These are phyloP conservation scores for Cichorium intybus DNA, from an alignment of 140 eudicot genomes.

Conservation along the genomic window DNA sequence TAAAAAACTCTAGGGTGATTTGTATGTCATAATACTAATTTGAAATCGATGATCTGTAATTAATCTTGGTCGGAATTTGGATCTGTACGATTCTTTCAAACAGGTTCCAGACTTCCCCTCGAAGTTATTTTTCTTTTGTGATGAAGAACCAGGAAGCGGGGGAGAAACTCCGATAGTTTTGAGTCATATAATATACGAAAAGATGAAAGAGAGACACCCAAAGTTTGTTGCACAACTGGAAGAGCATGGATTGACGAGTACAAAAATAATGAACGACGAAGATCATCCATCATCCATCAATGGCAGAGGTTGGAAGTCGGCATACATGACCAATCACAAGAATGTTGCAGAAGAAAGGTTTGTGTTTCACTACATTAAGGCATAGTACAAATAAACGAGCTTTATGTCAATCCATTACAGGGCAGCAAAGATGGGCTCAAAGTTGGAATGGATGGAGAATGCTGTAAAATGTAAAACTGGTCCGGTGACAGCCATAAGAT, in stretches of 20 bases:
- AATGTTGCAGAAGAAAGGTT: constrained; percentile 67
- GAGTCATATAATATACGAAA: constrained; percentile 28
- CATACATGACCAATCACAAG: constrained; percentile 55
- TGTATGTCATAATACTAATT: too few species aligned
- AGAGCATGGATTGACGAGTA: constrained; percentile 57
- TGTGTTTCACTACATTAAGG: not conserved
- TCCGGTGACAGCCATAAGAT: constrained; percentile 61
- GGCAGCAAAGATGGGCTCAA: constrained; percentile 73
- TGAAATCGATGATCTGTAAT: not conserved
- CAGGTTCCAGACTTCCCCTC: constrained; percentile 36
- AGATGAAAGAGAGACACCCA: constrained; percentile 47
- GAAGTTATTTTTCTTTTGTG: constrained; percentile 38
- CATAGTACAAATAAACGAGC: too few species aligned
- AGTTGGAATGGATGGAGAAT: constrained; percentile 69
- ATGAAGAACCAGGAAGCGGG: constrained; percentile 61
- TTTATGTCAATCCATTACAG: constrained; percentile 24
- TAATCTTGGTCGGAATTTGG: not conserved
- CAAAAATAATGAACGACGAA: constrained; percentile 45
- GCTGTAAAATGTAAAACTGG: constrained; percentile 52
- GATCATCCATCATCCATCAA: constrained; percentile 55
- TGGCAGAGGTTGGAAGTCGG: constrained; percentile 74
- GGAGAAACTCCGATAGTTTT: constrained; percentile 77
- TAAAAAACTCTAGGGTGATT: too few species aligned
- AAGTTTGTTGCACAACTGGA: constrained; percentile 55
- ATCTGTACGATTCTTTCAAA: not conserved